A percentile compares a stretch with the other conserved stretches of the same genome.
phyloP scores from a whole-genome alignment of 139 green algal species.

The Eudorina sp. region DNA sequence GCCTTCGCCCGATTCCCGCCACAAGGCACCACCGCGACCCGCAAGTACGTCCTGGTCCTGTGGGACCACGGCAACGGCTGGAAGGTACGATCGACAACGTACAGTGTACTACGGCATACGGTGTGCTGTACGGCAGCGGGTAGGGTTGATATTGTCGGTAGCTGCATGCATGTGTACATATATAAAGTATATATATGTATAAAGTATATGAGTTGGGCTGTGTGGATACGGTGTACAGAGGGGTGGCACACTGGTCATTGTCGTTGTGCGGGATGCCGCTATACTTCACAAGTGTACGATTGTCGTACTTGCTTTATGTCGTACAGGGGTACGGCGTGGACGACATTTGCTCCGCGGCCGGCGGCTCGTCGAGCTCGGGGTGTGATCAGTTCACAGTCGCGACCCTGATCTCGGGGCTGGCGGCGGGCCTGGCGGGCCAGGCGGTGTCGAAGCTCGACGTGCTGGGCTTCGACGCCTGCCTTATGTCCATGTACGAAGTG shows the following conservation, averaged over 20 bases:
- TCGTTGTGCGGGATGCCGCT: no score
- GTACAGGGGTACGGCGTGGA: slow-evolving; percentile 59
- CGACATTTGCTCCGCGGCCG: slow-evolving; percentile 47
- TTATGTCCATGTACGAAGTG: slow-evolving; percentile 65
- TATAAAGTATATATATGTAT: no score
- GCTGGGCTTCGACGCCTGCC: slow-evolving; percentile 71
- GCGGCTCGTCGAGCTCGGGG: background rate
- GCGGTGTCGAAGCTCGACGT: slow-evolving; percentile 52
- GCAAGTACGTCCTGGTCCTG: slow-evolving; percentile 58
- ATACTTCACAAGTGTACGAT: no score
- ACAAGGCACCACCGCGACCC: background rate
- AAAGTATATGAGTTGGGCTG: no score
- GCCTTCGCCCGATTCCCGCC: slow-evolving; percentile 9
- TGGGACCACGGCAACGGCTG: slow-evolving; percentile 68
- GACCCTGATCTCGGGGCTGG: background rate
- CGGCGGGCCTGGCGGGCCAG: background rate
- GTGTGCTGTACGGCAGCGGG: no score
- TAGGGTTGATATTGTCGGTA: no score
- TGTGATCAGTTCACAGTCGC: slow-evolving; percentile 56
- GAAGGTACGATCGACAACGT: slow-evolving; percentile 1
- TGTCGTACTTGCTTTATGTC: no score
- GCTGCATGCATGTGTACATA: no score
- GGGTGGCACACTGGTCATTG: no score
- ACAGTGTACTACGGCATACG: no score
- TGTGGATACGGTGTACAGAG: no score